Evolutionary conservation across 192 early-diverging fungal genomes (phyloP).

Genomic region (Linnemannia exigua): DNA sequence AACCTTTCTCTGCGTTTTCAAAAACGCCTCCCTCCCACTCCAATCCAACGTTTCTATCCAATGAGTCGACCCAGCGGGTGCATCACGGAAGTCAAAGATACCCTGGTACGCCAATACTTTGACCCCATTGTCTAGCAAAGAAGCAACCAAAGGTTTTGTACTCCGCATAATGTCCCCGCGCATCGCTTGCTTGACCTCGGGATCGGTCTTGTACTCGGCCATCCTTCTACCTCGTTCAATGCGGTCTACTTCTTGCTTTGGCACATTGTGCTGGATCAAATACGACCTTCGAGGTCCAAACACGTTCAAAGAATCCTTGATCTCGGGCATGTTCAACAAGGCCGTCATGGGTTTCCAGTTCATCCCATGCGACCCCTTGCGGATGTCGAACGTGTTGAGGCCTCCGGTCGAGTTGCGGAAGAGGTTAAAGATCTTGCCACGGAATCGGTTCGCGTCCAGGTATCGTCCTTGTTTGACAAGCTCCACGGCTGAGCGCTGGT

Average conservation of each 20-base stretch:
- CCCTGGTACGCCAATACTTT: slow-evolving; percentile 24
- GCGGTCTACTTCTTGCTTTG: not conserved
- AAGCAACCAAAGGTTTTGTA: not conserved
- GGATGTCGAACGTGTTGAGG: slow-evolving; percentile 81
- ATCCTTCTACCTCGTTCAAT: not conserved
- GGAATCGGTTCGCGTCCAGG: slow-evolving; percentile 59
- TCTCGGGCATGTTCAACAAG: slow-evolving; percentile 64
- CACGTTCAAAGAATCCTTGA: slow-evolving; percentile 71
- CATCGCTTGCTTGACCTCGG: slow-evolving; percentile 11
- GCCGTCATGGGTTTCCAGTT: slow-evolving; percentile 67
- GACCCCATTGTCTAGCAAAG: not conserved
- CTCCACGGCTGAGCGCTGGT: not conserved
- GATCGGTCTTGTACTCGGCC: slow-evolving; percentile 7
- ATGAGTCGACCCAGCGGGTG: not conserved
- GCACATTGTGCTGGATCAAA: not conserved
- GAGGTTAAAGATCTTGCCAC: slow-evolving; percentile 71
- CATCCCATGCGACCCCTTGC: slow-evolving; percentile 71
- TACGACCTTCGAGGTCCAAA: slow-evolving; percentile 5
- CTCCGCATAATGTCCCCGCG: slow-evolving; percentile 20
- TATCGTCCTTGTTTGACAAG: slow-evolving; percentile 64
- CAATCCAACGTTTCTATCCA: slow-evolving; percentile 19
- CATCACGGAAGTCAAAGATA: slow-evolving; percentile 12
- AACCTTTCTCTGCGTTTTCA: slow-evolving; percentile 7
- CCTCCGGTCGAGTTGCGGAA: slow-evolving; percentile 73
- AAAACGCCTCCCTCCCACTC: slow-evolving; percentile 4